Evolutionary conservation across 176 grass and related monocot genomes (phyloP), one percentile per base, ranked within the genome.

Genomic region (Avena sativa): DNA sequence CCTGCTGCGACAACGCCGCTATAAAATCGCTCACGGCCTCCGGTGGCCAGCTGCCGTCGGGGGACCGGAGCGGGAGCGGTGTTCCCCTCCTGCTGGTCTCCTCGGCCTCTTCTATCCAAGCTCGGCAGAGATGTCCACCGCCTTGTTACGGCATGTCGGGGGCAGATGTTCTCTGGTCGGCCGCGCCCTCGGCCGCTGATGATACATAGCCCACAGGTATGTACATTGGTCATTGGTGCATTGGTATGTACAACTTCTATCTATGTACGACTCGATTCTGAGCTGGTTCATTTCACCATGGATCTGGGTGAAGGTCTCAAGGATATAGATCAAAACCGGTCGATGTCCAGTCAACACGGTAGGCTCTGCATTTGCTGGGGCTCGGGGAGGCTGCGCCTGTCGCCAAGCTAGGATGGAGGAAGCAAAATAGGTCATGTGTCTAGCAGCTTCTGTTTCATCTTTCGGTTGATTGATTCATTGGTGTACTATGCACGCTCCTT

Each of bases 361-460:
- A 13, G 36, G 46, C 30, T 73, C 28, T 15, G 84, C 56, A 62
- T 26, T 26, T 38, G 70, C 25, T 25, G 48, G 43, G 62, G 55
- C 20, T 20, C 55, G 6, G 25, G 28, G 25, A 73, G 68, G 8
- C 16, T 13, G 57, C 17, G 6, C 49, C 13, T 3, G 6, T 71
- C 12, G 10, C 61, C 68, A 40, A 56, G 44, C 86, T 50, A 49
- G 78, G 86, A 78, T 61, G 65, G 86, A 88, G 61, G 86, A 82
- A 77, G 15, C 55, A 73, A 75, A 81, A 78, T 23, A 79, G 90
- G 90, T 91, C 90, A 91, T 91, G 90, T 91, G 46, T 53, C 40
- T 71, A 91, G 90, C 90, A 91, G 86, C 90, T 91, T 91, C 82
- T 78, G 17, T 88, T 5, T 30, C 13, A 5, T 63, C 8, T 78